phyloP scores from a whole-genome alignment of 1,284 basidiomycete species.

The Cronartium ribicola region DNA sequence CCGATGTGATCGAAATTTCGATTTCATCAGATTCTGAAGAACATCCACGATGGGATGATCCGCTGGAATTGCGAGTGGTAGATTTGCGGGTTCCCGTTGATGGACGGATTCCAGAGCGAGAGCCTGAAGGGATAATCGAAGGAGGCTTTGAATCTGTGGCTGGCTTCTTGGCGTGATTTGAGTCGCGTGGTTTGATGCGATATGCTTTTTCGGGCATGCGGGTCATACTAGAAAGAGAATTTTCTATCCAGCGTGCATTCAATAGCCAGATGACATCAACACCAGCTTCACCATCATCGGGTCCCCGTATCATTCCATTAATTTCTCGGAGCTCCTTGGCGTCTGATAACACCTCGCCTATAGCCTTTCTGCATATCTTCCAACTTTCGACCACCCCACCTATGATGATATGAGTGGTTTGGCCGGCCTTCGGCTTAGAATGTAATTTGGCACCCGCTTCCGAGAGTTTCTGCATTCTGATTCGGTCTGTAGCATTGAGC shows the following conservation, averaged over 20 bases:
- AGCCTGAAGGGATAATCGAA: neutral
- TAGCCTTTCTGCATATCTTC: slow-evolving; percentile 19
- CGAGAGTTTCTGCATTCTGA: slow-evolving; percentile 27
- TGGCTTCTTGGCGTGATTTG: neutral
- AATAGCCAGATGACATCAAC: slow-evolving; percentile 39
- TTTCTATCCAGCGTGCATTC: slow-evolving; percentile 25
- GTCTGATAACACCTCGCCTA: slow-evolving; percentile 10
- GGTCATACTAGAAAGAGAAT: slow-evolving; percentile 16
- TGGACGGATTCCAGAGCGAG: slow-evolving; percentile 2
- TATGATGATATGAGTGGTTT: slow-evolving; percentile 34
- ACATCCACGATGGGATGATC: too few relatives aligned
- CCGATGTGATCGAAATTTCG: slow-evolving; percentile 26
- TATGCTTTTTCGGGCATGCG: slow-evolving; percentile 23
- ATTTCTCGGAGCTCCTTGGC: slow-evolving; percentile 13
- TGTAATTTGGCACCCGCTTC: slow-evolving; percentile 34
- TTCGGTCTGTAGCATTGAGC: slow-evolving; percentile 28
- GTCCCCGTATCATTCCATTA: slow-evolving; percentile 13
- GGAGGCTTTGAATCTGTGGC: neutral
- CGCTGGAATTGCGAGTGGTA: too few relatives aligned
- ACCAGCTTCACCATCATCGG: slow-evolving; percentile 22
- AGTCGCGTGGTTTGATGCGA: slow-evolving; percentile 19
- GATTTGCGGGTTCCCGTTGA: neutral
- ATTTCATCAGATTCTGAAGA: slow-evolving; percentile 39
- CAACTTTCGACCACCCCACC: slow-evolving; percentile 11
- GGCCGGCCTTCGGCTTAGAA: slow-evolving; percentile 13